A percentile compares a stretch with the other conserved stretches of the same genome.
These are phyloP conservation scores for Acacia acuminata DNA, from an alignment of 306 rosid species.

Conservation along the genomic window DNA sequence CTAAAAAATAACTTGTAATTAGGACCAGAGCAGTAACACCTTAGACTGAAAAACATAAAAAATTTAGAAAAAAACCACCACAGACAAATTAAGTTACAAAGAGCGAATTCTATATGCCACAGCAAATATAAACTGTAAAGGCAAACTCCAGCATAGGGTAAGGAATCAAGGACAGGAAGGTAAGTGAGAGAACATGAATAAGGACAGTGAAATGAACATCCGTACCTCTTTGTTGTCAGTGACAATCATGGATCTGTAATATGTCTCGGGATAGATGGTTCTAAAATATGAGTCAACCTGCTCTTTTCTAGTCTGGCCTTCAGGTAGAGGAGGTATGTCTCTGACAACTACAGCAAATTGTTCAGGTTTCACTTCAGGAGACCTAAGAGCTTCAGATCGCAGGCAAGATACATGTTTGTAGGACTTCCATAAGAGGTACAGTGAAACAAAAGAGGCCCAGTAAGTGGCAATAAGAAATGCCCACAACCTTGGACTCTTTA, in stretches of 20 bases:
- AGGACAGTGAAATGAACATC: slow-evolving; percentile 2
- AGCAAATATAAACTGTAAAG: slow-evolving; percentile 10
- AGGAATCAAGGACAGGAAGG: background rate
- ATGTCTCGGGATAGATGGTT: slow-evolving; percentile 68
- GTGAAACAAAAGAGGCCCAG: slow-evolving; percentile 78
- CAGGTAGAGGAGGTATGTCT: slow-evolving; percentile 73
- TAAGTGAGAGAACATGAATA: slow-evolving; percentile 2
- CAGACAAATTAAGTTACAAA: background rate
- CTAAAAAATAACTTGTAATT: no score
- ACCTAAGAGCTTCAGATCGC: slow-evolving; percentile 63
- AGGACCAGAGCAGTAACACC: no score
- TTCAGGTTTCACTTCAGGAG: slow-evolving; percentile 69
- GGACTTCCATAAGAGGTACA: slow-evolving; percentile 78
- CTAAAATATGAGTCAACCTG: slow-evolving; percentile 72
- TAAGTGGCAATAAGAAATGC: slow-evolving; percentile 69
- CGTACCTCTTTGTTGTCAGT: slow-evolving; percentile 78
- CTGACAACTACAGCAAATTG: slow-evolving; percentile 85
- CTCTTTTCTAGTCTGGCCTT: slow-evolving; percentile 72
- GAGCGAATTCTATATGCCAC: background rate
- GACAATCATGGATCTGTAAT: slow-evolving; percentile 79
- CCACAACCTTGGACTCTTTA: slow-evolving; percentile 72
- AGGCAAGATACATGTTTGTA: slow-evolving; percentile 65
- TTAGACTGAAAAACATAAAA: slow-evolving; percentile 1
- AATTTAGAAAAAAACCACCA: slow-evolving; percentile 10
- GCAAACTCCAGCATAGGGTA: slow-evolving; percentile 7